Evolutionary conservation across 352 stramenopile genomes (phyloP).

Genomic region (Pilasporangium apinafurcum): DNA sequence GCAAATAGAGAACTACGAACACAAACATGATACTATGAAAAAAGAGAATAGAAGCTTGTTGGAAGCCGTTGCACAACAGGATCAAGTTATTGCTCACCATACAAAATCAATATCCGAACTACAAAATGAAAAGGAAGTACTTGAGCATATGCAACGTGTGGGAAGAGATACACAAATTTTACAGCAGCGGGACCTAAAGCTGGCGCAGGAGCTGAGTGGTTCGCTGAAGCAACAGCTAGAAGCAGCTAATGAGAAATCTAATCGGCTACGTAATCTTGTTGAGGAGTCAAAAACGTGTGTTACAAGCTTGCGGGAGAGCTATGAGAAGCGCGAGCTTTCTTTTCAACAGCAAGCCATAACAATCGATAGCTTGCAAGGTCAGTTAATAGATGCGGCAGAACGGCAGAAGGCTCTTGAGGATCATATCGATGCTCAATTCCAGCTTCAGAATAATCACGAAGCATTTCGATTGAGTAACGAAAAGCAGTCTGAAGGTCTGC

Average conservation of each 20-base stretch:
- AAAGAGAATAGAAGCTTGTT: too few relatives aligned
- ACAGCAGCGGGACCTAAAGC: constrained; percentile 15
- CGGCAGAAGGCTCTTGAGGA: constrained; percentile 3
- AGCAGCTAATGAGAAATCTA: constrained; percentile 12
- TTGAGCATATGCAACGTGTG: constrained; percentile 23
- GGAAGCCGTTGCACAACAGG: too few relatives aligned
- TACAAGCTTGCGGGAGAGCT: neutral
- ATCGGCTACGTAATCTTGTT: constrained; percentile 8
- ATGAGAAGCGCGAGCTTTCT: neutral
- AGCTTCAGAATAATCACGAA: constrained; percentile 5
- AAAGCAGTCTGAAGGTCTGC: constrained; percentile 1
- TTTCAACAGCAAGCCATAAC: constrained; percentile 2
- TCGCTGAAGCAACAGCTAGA: constrained; percentile 15
- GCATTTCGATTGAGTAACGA: neutral
- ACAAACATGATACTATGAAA: too few relatives aligned
- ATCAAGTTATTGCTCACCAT: too few relatives aligned
- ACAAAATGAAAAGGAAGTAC: constrained; percentile 27
- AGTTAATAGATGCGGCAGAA: constrained; percentile 9
- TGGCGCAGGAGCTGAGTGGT: constrained; percentile 12
- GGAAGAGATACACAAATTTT: constrained; percentile 16
- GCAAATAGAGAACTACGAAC: too few relatives aligned
- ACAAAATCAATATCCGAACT: constrained; percentile 28
- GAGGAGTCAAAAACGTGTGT: constrained; percentile 1
- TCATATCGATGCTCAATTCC: neutral
- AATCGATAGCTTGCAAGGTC: constrained; percentile 4